Conservation (phyloP, 2,329 filamentous ascomycete genomes). For the Ceratocystis cubensis region DNA sequence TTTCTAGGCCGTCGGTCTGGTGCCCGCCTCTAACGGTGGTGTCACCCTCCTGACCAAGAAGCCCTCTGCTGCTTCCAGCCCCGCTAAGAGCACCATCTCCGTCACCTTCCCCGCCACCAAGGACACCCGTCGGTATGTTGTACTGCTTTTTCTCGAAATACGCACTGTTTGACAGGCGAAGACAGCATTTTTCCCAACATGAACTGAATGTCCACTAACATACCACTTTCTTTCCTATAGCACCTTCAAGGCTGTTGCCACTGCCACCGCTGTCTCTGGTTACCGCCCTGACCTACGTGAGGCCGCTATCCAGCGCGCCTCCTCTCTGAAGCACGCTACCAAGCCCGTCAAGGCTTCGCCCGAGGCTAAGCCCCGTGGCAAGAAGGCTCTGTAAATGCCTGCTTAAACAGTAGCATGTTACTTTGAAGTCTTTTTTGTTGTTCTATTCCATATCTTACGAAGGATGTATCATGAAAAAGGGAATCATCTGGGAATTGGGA, state of each 20-base stretch:
- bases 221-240: constrained; percentile 33
- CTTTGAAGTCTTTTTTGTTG: constrained; percentile 18
- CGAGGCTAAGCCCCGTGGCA: constrained; percentile 64
- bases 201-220: constrained; percentile 10
- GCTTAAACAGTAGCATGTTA: constrained; percentile 11
- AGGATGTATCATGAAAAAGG: constrained; percentile 16
- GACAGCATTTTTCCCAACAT: too few species aligned
- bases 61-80: constrained; percentile 56
- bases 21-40: constrained; percentile 62
- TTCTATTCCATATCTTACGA: constrained; percentile 11
- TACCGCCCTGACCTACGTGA: constrained; percentile 73
- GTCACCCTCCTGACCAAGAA: constrained; percentile 80
- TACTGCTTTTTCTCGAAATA: neutral
- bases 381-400: constrained; percentile 43
- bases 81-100: constrained; percentile 52
- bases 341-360: constrained; percentile 61
- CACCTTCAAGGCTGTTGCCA: constrained; percentile 82
- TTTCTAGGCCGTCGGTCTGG: constrained; percentile 68
- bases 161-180: too few species aligned
- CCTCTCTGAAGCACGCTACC: constrained; percentile 71
- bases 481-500: constrained; percentile 9
- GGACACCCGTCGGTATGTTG: constrained; percentile 53
- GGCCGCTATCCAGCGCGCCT: constrained; percentile 73
- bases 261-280: constrained; percentile 64
- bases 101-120: constrained; percentile 60